A percentile compares a stretch with the other conserved stretches of the same genome.
Conservation (phyloP, 2,329 filamentous ascomycete species). For the Colletotrichum coccodes region DNA sequence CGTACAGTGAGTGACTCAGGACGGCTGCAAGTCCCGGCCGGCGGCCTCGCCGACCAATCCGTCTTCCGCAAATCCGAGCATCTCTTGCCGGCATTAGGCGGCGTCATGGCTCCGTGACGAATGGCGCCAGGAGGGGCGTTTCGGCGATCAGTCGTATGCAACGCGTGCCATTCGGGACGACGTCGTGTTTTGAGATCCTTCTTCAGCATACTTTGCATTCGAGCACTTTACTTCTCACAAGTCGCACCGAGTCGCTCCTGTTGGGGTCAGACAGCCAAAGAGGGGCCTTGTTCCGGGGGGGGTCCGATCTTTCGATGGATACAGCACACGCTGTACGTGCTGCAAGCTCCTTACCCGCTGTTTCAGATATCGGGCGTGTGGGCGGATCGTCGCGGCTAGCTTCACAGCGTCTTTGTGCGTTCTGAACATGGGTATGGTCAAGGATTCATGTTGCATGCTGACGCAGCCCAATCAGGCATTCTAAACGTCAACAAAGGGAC, state of each 20-base stretch:
- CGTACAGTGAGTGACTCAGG: not conserved
- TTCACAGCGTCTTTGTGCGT: constrained; percentile 11
- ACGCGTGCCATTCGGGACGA: not conserved
- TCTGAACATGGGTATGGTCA: not conserved
- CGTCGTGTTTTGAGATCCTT: constrained; percentile 1
- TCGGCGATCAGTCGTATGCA: constrained; percentile 16
- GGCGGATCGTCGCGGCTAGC: constrained; percentile 24
- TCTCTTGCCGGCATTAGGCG: constrained; percentile 1
- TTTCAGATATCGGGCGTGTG: constrained; percentile 29
- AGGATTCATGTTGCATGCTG: constrained; percentile 12
- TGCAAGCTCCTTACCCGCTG: constrained; percentile 28
- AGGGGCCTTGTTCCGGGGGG: not conserved
- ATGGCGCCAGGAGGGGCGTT: constrained; percentile 6
- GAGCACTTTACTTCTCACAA: constrained; percentile 6
- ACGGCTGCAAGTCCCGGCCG: constrained; percentile 7
- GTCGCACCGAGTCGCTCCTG: not conserved
- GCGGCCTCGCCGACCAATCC: constrained; percentile 10
- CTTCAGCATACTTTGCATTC: not conserved
- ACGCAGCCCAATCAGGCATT: constrained; percentile 1
- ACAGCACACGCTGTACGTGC: constrained; percentile 20
- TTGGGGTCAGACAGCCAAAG: constrained; percentile 5
- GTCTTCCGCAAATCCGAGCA: constrained; percentile 1
- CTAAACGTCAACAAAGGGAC: constrained; percentile 6
- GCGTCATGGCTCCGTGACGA: not conserved
- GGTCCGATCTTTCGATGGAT: constrained; percentile 12